Base-by-base conservation (phyloP, 192 early-diverging fungal genomes). In the Entomortierella beljakovae region DNA sequence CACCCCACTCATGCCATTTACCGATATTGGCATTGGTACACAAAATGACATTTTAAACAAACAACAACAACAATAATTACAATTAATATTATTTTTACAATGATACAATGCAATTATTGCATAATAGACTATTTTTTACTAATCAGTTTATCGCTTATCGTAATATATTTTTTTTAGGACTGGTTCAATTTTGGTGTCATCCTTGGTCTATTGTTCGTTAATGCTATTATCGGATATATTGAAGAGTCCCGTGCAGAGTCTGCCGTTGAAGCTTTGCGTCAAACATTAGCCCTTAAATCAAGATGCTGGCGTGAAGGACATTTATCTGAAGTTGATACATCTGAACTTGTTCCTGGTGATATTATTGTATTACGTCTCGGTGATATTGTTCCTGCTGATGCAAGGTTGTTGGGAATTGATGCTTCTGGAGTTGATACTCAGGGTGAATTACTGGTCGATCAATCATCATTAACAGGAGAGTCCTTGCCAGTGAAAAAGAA, bases 361-460 rank as follows among this genome's bases (percentile, higher is more conserved):
- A 66, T 94, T 31, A 88, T 94, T 63, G 85, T 88, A 15, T 60
- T 94, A 22, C 87, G 91, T 52, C 69, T 92, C 31, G 92, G 92
- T 33, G 92, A 94, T 83, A 92, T 94, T 77, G 81, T 94, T 32
- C 92, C 92, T 42, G 92, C 92, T 13, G 92, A 94, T 66, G 85
- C 75, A 33, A 81, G 85, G 2, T 52, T 91, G 29, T 70, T 90
- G 50, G 88, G 86, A 0, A 79, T 89, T 49, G 79, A 73, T 25
- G 73, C 83, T 6, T 82, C 82, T 10, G 85, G 85, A 31, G 91
- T 89, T 61, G 62, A 73, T 1, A 82, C 88, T 4, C 86, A 86
- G 10, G 80, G 80, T 2, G 74, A 70, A 1, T 70, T 94, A 5
- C 81, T 90, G 48, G 87, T 94, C 26, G 93, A 94, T 73, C 91